Evolutionary conservation across 495 filamentous ascomycete genomes (phyloP).

Genomic region (Monascus purpureus): DNA sequence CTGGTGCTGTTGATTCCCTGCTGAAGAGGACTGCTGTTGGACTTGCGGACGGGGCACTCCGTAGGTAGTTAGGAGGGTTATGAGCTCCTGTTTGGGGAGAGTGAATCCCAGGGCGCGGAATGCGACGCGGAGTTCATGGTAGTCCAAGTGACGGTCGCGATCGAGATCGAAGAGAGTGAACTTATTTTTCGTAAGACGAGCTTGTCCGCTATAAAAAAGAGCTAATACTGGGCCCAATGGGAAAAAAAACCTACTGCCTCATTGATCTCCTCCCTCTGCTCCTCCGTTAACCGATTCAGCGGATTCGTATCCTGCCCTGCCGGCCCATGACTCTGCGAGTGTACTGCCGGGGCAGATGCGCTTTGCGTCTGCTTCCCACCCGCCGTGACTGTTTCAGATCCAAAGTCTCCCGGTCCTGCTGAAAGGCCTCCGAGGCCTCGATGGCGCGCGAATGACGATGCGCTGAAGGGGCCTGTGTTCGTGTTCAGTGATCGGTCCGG

Average conservation of each 20-base stretch:
- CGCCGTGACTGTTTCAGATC: background rate
- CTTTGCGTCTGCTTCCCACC: slow-evolving; percentile 7
- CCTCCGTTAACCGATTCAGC: slow-evolving; percentile 51
- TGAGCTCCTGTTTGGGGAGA: slow-evolving; percentile 67
- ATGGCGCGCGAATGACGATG: slow-evolving; percentile 30
- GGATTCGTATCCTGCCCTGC: slow-evolving; percentile 31
- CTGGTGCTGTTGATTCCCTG: slow-evolving; percentile 12
- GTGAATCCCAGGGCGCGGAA: slow-evolving; percentile 95
- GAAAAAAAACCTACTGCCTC: slow-evolving; percentile 55
- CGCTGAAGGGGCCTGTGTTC: slow-evolving; percentile 33
- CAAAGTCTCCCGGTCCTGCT: slow-evolving; percentile 1
- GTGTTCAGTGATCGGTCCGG: slow-evolving; percentile 32
- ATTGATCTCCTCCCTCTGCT: slow-evolving; percentile 78
- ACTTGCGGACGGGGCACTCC: slow-evolving; percentile 45
- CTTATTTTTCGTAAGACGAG: slow-evolving; percentile 26
- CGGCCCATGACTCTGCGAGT: slow-evolving; percentile 22
- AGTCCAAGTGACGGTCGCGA: slow-evolving; percentile 86
- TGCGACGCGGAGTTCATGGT: slow-evolving; percentile 96
- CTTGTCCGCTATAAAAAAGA: slow-evolving; percentile 3
- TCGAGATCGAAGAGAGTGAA: slow-evolving; percentile 96
- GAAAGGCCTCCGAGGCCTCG: slow-evolving; percentile 13
- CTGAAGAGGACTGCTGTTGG: slow-evolving; percentile 20
- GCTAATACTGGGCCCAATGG: slow-evolving; percentile 1
- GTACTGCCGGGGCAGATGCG: slow-evolving; percentile 10
- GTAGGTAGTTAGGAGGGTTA: slow-evolving; percentile 57